Evolutionary conservation across 1,284 basidiomycete species (phyloP), one percentile per base, ranked within the genome.

Genomic region (Ganoderma leucocontextum): DNA sequence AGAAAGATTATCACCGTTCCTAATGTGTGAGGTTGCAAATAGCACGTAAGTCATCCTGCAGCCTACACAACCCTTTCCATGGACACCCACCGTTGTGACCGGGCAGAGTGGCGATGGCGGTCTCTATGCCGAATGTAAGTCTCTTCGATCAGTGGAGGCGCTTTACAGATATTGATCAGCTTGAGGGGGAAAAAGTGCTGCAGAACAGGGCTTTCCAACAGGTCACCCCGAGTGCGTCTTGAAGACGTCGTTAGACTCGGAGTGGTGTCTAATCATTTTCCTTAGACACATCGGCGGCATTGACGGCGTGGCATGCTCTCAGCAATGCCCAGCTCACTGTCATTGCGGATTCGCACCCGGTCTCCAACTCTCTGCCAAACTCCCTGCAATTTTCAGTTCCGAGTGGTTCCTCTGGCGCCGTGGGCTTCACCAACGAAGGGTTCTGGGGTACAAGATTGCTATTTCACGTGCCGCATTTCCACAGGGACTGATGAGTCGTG

Each of bases 291-390:
- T 63, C 80, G 0, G 81, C 76, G 2, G 83, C 89, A 22, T 79
- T 91, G 9, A 83, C 79, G 53, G 84, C 85, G 0, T 92, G 91
- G 90, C 78, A 77, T 61, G 77, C 88, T 5, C 72, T 90, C 13
- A 85, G 85, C 62, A 83, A 81, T 3, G 83, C 83, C 0, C 72
- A 72, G n/a, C 83, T 92, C 61, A 79, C 77, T 6, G 89, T 92
- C 12, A 79, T 91, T n/a, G 79, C 81, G 25, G 87, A 88, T 63
- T 74, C 81, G 5, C 74, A 74, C 3, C 86, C 88, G 0, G 82
- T 92, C 1, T 92, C 90, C 0, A 76, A 82, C 15, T 86, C 88
- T 4, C 81, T 92, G 6, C 90, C 89, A 0, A 92, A 92, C 75
- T 86, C 89, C 2, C 83, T 92, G 19, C 84, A 85, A 53, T 73